phyloP scores from a whole-genome alignment of 306 rosid genomes.

The Inga laurina region DNA sequence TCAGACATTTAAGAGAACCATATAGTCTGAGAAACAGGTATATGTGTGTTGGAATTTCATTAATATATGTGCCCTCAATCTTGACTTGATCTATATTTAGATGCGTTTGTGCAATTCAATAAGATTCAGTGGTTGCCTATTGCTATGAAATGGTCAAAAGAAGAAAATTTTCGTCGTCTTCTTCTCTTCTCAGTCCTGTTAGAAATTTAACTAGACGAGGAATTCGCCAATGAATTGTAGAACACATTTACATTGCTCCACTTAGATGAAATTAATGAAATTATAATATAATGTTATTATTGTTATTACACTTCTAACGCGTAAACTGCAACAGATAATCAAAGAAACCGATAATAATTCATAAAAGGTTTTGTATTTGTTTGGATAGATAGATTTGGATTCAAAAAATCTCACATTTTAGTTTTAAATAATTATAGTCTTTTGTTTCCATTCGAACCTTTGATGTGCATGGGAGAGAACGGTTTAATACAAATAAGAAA shows the following conservation, averaged over 20 bases:
- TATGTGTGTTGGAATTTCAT: neutral
- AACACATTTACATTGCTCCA: neutral
- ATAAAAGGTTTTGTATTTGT: neutral
- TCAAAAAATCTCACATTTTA: too few species aligned
- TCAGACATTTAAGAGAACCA: neutral
- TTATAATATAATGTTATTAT: neutral
- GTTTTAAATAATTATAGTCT: too few species aligned
- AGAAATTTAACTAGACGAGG: neutral
- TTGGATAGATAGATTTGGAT: neutral
- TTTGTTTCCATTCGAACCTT: too few species aligned
- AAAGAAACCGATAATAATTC: neutral
- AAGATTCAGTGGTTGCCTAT: constrained; percentile 1
- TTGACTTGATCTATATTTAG: neutral
- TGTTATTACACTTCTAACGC: neutral
- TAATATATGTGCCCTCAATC: neutral
- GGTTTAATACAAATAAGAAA: neutral
- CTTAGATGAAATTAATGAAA: neutral
- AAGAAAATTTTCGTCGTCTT: neutral
- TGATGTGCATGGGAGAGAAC: neutral
- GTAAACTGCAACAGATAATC: neutral
- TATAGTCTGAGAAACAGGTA: neutral
- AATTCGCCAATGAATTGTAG: neutral
- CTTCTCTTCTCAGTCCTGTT: neutral
- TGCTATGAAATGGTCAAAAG: constrained; percentile 5
- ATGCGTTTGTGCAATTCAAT: neutral